Percentiles rank a stretch among this genome's conserved stretches.
phyloP scores from a whole-genome alignment of 106 monocot species.

The Acorus gramineus region DNA sequence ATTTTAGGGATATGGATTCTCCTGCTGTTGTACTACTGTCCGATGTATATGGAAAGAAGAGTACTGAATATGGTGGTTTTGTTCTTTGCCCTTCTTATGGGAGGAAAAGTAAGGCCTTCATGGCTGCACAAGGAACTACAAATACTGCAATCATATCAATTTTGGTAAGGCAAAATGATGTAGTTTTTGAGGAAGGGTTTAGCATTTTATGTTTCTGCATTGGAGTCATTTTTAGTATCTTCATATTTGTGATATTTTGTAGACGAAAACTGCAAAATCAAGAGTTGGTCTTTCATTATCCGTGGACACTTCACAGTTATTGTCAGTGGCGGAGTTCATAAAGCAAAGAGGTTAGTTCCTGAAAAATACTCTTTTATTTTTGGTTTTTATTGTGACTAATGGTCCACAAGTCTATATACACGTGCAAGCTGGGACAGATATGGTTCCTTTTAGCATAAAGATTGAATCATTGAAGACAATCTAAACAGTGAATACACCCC shows the following conservation, averaged over 20 bases:
- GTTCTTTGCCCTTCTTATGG: slow-evolving; percentile 90
- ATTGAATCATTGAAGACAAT: too few species aligned
- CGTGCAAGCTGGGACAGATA: too few species aligned
- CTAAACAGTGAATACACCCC: too few species aligned
- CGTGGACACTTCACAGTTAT: slow-evolving; percentile 65
- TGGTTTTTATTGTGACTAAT: neutral
- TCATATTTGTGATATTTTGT: slow-evolving; percentile 5
- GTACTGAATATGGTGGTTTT: slow-evolving; percentile 63
- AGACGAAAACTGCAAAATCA: slow-evolving; percentile 84
- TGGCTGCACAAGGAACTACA: slow-evolving; percentile 59
- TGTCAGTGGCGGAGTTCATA: slow-evolving; percentile 54
- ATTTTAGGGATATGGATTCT: slow-evolving; percentile 94
- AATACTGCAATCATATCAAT: slow-evolving; percentile 62
- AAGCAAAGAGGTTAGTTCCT: slow-evolving; percentile 60
- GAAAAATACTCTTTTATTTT: neutral
- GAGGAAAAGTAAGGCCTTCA: slow-evolving; percentile 85
- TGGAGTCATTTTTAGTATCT: too few species aligned
- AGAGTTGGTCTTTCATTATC: slow-evolving; percentile 54
- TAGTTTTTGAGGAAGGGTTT: too few species aligned
- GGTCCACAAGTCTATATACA: too few species aligned
- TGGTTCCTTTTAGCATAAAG: too few species aligned
- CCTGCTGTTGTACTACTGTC: slow-evolving; percentile 67
- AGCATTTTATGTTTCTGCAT: neutral
- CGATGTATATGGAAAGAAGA: slow-evolving; percentile 63
- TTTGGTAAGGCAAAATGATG: slow-evolving; percentile 34